A percentile compares a stretch with the other conserved stretches of the same genome.
Conservation (phyloP, 768 basidiomycete genomes). For the Rhodotorula toruloides region DNA sequence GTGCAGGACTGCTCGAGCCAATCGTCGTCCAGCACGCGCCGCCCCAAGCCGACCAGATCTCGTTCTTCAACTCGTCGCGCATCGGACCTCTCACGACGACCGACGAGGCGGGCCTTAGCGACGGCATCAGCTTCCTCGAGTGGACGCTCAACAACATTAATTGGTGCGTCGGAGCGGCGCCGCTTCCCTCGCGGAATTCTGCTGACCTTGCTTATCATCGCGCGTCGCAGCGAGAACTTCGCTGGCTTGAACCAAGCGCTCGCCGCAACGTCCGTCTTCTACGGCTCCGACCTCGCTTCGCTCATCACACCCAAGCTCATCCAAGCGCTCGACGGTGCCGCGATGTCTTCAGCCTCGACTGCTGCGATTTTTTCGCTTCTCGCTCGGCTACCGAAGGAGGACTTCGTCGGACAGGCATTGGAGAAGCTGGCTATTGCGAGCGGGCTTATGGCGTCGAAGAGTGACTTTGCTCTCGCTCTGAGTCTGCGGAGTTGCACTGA, state of each 20-base stretch:
- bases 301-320: not conserved
- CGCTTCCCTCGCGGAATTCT: not conserved
- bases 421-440: slow-evolving; percentile 31
- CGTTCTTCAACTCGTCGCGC: slow-evolving; percentile 1
- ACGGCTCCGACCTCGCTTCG: slow-evolving; percentile 9
- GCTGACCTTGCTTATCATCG: not conserved
- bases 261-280: slow-evolving; percentile 33
- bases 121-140: not conserved
- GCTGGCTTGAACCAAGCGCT: slow-evolving; percentile 34
- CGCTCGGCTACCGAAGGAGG: slow-evolving; percentile 1
- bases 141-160: slow-evolving; percentile 19
- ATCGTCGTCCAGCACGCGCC: slow-evolving; percentile 5
- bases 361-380: slow-evolving; percentile 19
- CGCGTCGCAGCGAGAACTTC: too few relatives aligned
- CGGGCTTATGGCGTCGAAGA: slow-evolving; percentile 32
- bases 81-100: not conserved
- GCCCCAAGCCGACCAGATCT: not conserved
- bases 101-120: too few relatives aligned
- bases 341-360: not conserved
- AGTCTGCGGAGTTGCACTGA: too few relatives aligned
- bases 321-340: slow-evolving; percentile 19
- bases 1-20: not conserved
- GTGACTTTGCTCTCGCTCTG: slow-evolving; percentile 1
- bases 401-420: slow-evolving; percentile 7
- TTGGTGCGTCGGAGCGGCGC: not conserved